Evolutionary conservation across 2,329 filamentous ascomycete species (phyloP), one percentile per base, ranked within the genome.

Genomic region (Ramularia endophylla): DNA sequence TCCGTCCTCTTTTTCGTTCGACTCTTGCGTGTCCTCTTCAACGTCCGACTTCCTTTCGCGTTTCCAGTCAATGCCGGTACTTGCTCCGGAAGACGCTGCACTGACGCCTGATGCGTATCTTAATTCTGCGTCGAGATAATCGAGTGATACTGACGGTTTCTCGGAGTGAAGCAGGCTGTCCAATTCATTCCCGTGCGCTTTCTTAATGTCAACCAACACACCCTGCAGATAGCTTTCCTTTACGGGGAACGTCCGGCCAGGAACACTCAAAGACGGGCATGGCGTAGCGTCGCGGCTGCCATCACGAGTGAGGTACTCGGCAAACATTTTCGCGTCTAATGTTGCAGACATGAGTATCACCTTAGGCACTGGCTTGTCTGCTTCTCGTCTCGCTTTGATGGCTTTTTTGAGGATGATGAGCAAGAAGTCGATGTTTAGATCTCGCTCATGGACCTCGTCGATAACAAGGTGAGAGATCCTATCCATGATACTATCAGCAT

Each of bases 401-500:
- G 59, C 58, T 31, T 63, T 63, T 50, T 69, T 73, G 36, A 74
- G 48, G 9, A 68, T 50, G 25, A 71, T 62, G 51, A 74, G 60
- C 18, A 72, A 55, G 44, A 72, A 65, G 41, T 74, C 71, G 20
- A 70, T 66, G 8, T 59, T 50, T 13, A 69, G 56, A 51, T 67
- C 65, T 40, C 69, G 63, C 45, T 72, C 70, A 45, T 74, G 70
- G 13, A 74, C 69, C 53, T 75, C 73, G 47, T 76, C 72, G 41
- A 76, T 65, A 29, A 75, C 52, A 13, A 75, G 56, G 48, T 75
- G 70, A 3, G 71, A 71, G 20, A 66, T 53, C 1, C 56, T 58
- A 37, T 68, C 62, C 19, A 74, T 48, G 13, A 65, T 49, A 2
- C 56, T 53, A 39, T 71, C 64, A 2, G 63, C 52, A 31, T 60